These are phyloP conservation scores for Xylariaceae sp. DNA, from an alignment of 2,329 filamentous ascomycete species.

Conservation along the genomic window DNA sequence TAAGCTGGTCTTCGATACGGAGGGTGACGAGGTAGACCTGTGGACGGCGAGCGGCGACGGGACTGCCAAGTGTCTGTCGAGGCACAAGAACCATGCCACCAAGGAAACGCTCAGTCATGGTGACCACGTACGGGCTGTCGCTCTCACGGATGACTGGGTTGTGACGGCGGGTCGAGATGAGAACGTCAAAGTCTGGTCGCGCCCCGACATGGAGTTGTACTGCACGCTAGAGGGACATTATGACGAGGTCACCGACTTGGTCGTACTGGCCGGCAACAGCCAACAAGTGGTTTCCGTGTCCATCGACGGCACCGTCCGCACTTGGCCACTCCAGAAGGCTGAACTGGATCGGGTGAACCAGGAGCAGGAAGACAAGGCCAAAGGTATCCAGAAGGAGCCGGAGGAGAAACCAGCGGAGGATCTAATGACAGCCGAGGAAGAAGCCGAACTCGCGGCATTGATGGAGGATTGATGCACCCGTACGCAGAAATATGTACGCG, in stretches of 20 bases:
- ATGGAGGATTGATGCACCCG: constrained; percentile 59
- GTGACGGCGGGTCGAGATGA: constrained; percentile 88
- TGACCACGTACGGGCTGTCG: constrained; percentile 82
- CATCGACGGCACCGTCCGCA: constrained; percentile 82
- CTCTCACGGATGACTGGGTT: constrained; percentile 68
- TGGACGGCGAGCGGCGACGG: constrained; percentile 95
- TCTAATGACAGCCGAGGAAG: constrained; percentile 78
- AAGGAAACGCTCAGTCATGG: constrained; percentile 73
- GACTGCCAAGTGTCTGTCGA: constrained; percentile 70
- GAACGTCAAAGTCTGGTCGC: constrained; percentile 84
- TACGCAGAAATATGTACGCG: too few species aligned
- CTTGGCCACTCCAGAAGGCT: constrained; percentile 66
- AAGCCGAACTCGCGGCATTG: constrained; percentile 83
- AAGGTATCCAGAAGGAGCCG: constrained; percentile 41
- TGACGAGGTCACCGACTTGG: constrained; percentile 82
- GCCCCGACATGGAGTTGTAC: constrained; percentile 61
- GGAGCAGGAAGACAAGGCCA: constrained; percentile 43
- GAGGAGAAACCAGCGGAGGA: constrained; percentile 37
- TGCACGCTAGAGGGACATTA: constrained; percentile 77
- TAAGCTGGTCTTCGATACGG: constrained; percentile 62
- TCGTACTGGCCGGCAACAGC: constrained; percentile 47
- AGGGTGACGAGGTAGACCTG: constrained; percentile 59
- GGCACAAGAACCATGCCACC: constrained; percentile 58
- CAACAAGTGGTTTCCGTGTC: constrained; percentile 66
- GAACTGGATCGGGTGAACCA: constrained; percentile 43